Conservation (phyloP, 306 rosid genomes). For the Mimosa bimucronata region DNA sequence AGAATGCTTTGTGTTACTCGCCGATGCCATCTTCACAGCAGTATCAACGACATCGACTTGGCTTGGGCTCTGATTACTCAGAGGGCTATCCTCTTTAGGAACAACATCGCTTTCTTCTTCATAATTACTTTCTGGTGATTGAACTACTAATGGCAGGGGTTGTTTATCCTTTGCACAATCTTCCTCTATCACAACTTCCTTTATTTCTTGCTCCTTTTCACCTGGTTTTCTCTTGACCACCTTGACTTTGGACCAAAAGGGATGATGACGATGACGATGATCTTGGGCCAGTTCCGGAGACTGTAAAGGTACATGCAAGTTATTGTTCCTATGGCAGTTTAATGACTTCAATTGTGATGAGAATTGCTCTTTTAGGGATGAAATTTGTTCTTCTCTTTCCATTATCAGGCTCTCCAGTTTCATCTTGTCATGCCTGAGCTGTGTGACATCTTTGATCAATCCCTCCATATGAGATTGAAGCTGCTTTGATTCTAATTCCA, state of each 20-base stretch:
- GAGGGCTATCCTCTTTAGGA: constrained; percentile 33
- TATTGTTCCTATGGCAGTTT: constrained; percentile 36
- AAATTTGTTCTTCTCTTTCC: constrained; percentile 64
- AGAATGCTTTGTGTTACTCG: constrained; percentile 60
- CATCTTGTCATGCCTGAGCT: constrained; percentile 73
- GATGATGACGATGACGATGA: constrained; percentile 21
- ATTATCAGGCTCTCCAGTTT: constrained; percentile 65
- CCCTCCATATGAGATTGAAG: constrained; percentile 72
- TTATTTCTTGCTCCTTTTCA: constrained; percentile 54
- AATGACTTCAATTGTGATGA: constrained; percentile 54
- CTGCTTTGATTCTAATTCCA: constrained; percentile 81
- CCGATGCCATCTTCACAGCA: constrained; percentile 40
- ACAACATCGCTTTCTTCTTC: constrained; percentile 43
- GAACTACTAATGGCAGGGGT: constrained; percentile 32
- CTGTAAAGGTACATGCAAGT: constrained; percentile 42
- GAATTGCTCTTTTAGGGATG: constrained; percentile 66
- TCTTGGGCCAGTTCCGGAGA: constrained; percentile 48
- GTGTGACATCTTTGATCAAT: constrained; percentile 68
- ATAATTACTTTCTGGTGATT: constrained; percentile 43
- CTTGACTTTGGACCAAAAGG: constrained; percentile 53
- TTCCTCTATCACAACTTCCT: constrained; percentile 49
- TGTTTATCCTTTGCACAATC: constrained; percentile 40
- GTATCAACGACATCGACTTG: constrained; percentile 37
- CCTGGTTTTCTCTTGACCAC: constrained; percentile 52
- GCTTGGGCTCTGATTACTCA: constrained; percentile 38